A percentile compares a stretch with the other conserved stretches of the same genome.
Evolutionary conservation across 257 asterid species (phyloP).

Genomic region (Ilex asprella): DNA sequence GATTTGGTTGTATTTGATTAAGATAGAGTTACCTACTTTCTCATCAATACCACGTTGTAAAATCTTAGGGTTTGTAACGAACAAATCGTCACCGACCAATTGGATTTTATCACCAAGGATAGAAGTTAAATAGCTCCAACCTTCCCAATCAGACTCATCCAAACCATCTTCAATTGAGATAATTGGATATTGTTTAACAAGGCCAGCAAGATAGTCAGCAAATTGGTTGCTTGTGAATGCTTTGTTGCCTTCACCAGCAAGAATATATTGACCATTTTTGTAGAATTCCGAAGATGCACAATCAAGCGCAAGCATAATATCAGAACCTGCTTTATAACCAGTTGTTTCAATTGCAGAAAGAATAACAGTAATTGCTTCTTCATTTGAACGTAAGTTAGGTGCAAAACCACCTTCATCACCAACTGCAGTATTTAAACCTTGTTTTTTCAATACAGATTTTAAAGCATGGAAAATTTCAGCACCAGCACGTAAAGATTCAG

Average conservation of each 20-base stretch:
- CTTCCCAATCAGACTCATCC: background rate
- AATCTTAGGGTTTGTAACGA: background rate
- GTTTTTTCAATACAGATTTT: background rate
- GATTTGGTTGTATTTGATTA: background rate
- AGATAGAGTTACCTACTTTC: background rate
- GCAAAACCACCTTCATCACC: background rate
- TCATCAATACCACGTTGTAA: background rate
- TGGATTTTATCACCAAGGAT: background rate
- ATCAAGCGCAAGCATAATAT: background rate
- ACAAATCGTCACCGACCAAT: background rate
- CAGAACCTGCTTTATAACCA: background rate
- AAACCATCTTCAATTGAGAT: background rate
- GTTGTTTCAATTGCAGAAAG: background rate
- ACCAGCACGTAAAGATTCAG: background rate
- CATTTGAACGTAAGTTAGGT: background rate
- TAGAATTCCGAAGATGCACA: background rate
- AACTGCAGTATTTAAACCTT: background rate
- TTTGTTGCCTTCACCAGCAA: no score
- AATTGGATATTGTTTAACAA: no score
- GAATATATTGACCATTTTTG: background rate
- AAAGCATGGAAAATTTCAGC: background rate
- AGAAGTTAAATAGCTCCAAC: background rate
- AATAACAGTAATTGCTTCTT: background rate
- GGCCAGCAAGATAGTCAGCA: no score
- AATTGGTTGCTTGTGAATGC: no score